phyloP scores from a whole-genome alignment of 148 eudicot genomes.

The Spergularia marina region DNA sequence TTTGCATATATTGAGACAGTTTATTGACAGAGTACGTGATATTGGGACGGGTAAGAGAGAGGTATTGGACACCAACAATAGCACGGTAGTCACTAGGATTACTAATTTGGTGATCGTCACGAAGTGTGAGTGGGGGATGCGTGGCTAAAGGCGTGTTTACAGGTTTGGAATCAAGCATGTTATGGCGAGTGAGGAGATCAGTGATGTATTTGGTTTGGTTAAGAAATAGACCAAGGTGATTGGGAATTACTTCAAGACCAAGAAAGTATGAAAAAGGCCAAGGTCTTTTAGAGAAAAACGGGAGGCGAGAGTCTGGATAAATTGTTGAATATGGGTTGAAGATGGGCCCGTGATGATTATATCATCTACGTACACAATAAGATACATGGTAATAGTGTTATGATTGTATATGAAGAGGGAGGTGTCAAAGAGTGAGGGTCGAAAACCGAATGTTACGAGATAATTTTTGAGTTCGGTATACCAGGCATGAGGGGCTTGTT shows the following conservation, averaged over 20 bases:
- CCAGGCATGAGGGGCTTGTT: not conserved
- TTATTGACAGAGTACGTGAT: too few relatives aligned
- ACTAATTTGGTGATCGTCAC: too few relatives aligned
- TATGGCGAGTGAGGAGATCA: not conserved
- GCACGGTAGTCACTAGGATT: not conserved
- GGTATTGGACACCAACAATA: not conserved
- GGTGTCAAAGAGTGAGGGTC: not conserved
- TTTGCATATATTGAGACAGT: too few relatives aligned
- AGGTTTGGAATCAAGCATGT: constrained; percentile 1
- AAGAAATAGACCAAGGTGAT: not conserved
- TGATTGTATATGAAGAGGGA: not conserved
- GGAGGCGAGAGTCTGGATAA: not conserved
- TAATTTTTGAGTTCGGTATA: not conserved
- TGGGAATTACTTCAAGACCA: not conserved
- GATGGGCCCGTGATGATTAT: not conserved
- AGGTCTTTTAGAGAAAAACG: not conserved
- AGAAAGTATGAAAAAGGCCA: not conserved
- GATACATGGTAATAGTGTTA: not conserved
- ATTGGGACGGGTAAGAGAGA: too few relatives aligned
- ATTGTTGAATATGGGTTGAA: not conserved
- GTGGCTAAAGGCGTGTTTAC: not conserved
- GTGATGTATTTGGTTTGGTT: constrained; percentile 3
- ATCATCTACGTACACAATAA: too few relatives aligned
- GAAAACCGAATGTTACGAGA: not conserved
- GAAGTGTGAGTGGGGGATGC: not conserved